Base-by-base conservation (phyloP, 1,284 basidiomycete species). In the Boletus mariae region DNA sequence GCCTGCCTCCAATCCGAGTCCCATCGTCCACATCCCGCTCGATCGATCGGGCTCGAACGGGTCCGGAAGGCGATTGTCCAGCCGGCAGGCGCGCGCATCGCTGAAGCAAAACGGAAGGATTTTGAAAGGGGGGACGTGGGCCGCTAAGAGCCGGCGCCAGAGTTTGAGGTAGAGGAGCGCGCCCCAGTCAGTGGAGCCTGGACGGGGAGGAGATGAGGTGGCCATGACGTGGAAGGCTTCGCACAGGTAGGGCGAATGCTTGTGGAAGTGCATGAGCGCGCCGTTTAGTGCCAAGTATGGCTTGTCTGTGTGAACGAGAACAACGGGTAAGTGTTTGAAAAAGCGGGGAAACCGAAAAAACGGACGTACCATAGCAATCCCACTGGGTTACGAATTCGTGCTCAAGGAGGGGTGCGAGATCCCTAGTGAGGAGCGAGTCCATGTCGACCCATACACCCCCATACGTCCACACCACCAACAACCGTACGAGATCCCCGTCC, bases 381-480 rank as follows among this genome's bases (percentile, higher is more conserved):
- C 94, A 97, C 64, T 96, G 92, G 3, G 90, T 93, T 11, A 97
- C 90, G 68, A 94, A 98, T 70, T 98, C 94, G 62, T 91, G 88
- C 71, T 96, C 94, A 3, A 90, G 76, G 51, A 97, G 73, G 9
- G 92, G 90, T 2, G 85, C 75, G 26, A 97, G 73, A 70, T 94
- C 90, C 53, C 94, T 75, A 45, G 92, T 94, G 56, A 96, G 74
- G 53, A 98, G 77, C 55, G 90, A 89, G 71, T 98, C 94, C 92
- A 97, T 96, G 66, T 98, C 94, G 47, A 96, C 78, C 94, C 94
- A 98, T 20, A 95, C 81, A 1, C 94, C 94, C 1, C 94, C 94
- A 65, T 83, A 85, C 56, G 83, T 84, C 90, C 92, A 96, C 23
- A 95, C 72, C 29, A 93, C 82, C 51, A 97, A 74, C 56, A 98